Percentiles rank a stretch among this genome's conserved stretches.
Evolutionary conservation across 2,329 filamentous ascomycete species (phyloP).

Genomic region (Cladosporium sp.): DNA sequence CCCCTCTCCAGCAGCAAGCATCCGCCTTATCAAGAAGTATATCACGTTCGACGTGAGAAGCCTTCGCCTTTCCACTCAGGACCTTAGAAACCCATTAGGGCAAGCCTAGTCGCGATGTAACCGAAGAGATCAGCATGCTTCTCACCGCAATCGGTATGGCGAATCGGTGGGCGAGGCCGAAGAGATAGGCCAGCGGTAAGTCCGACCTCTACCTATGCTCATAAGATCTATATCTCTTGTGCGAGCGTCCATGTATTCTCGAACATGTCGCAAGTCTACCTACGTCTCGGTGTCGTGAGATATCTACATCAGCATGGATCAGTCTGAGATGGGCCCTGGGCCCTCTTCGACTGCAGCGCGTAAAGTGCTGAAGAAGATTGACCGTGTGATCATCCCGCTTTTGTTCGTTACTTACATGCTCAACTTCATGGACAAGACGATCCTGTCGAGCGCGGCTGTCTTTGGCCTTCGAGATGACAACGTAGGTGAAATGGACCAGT

Average conservation of each 20-base stretch:
- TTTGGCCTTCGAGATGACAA: constrained; percentile 16
- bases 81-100: no score
- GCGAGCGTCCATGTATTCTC: neutral
- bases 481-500: neutral
- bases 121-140: neutral
- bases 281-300: no score
- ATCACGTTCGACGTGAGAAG: no score
- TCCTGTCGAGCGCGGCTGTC: constrained; percentile 18
- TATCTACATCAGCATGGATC: neutral
- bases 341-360: neutral
- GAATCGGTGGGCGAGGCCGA: neutral
- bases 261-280: no score
- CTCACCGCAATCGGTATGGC: neutral
- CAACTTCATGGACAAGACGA: constrained; percentile 22
- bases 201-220: neutral
- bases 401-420: constrained; percentile 19
- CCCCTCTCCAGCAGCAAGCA: neutral
- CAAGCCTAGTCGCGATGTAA: no score
- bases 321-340: neutral
- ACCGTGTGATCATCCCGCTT: constrained; percentile 17
- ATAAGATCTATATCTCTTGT: neutral
- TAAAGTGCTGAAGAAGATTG: constrained; percentile 15
- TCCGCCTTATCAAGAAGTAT: neutral
- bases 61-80: no score
- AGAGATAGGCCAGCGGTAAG: neutral